These are phyloP conservation scores for Puccinellia tenuiflora DNA, from an alignment of 176 grass and related monocot species.

Conservation along the genomic window DNA sequence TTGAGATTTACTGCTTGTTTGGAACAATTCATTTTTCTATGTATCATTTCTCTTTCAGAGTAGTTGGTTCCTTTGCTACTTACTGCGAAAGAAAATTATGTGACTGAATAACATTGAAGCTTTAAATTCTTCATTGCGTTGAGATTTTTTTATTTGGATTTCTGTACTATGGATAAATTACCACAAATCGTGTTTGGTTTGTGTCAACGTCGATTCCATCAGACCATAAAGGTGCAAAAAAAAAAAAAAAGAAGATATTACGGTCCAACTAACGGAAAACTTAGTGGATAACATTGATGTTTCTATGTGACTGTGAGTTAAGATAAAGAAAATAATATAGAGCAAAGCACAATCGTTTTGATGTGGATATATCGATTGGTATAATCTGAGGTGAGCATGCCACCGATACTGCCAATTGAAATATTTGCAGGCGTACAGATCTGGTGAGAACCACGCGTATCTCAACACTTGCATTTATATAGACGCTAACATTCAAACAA, in stretches of 20 bases:
- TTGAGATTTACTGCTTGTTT: constrained; percentile 8
- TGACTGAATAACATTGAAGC: not conserved
- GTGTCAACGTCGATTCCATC: not conserved
- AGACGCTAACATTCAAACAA: not conserved
- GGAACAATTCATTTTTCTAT: not conserved
- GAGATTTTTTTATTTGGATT: not conserved
- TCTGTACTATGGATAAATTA: not conserved
- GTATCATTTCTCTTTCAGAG: not conserved
- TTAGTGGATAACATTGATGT: too few species aligned
- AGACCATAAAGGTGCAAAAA: too few species aligned
- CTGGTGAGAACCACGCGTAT: not conserved
- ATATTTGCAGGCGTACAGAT: not conserved
- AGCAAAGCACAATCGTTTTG: too few species aligned
- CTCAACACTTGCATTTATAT: not conserved
- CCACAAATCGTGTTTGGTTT: not conserved
- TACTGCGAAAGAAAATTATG: not conserved
- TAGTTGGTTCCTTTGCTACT: not conserved
- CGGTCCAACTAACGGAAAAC: too few species aligned
- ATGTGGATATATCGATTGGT: too few species aligned
- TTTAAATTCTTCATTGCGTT: not conserved
- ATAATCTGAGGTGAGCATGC: not conserved
- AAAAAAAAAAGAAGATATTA: too few species aligned
- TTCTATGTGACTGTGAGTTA: too few species aligned
- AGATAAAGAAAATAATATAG: too few species aligned
- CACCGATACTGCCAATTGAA: not conserved